Base-by-base conservation (phyloP, 352 stramenopile genomes). In the Phytophthora syringae region DNA sequence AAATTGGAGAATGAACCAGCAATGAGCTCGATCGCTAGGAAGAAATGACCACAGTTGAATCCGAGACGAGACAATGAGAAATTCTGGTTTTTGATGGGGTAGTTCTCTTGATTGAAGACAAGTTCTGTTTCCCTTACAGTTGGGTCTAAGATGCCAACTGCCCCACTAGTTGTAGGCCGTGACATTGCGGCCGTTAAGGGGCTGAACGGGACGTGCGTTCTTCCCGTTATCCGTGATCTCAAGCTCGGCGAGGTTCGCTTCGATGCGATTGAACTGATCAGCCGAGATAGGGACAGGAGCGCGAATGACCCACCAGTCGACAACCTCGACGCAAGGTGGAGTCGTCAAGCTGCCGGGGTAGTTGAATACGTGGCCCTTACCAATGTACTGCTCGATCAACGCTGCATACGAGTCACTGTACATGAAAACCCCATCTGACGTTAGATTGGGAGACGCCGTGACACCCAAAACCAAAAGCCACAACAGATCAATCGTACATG, bases 321-420 rank as follows among this genome's bases (percentile, higher is more conserved):
- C 67, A 30, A 72, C 28, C 43, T 82, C 70, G 0, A 40, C 63
- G 50, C 76, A 84, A 20, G 55, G 57, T 16, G 76, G 73, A 0
- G 66, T 77, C 9, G 67, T 80, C 24, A 79, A 52, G 44, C 76
- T 75, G 13, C 73, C 73, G 0, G 52, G 24, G 45, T 84, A 82
- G 57, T 77, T 73, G 43, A 65, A 78, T 5, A 88, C 60, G 43
- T 84, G 69, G 50, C 77, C 80, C 24, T 62, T 70, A 10, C 48
- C 20, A 13, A 78, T 42, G 20, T 80, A 65, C 1, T 44, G 21
- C 24, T 67, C 71, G 27, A 90, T 70, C 32, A 88, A 18, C 42
- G 86, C 70, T 7, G 83, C 68, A 48, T 90, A 90, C 43, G 83
- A 84, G 30, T 52, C 59, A 1, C 77, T 88, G 44, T 2, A n/a